Conservation (phyloP, 2,329 filamentous ascomycete genomes). For the Celoporthe dispersa region DNA sequence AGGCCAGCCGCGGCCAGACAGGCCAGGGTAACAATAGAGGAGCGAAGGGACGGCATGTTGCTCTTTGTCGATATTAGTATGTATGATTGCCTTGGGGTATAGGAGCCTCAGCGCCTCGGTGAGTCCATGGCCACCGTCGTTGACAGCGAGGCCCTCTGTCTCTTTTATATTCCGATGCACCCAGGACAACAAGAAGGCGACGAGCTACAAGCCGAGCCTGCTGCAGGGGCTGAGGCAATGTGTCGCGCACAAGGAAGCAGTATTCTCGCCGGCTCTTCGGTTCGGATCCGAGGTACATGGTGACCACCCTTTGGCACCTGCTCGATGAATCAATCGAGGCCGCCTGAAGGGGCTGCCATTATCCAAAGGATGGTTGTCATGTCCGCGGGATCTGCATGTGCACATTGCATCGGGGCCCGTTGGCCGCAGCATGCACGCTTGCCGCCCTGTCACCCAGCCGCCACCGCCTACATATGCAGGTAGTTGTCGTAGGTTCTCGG, state of each 20-base stretch:
- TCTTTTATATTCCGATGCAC: background rate
- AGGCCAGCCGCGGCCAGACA: constrained; percentile 3
- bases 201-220: background rate
- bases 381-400: background rate
- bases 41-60: constrained; percentile 4
- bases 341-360: background rate
- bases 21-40: constrained; percentile 5
- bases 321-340: background rate
- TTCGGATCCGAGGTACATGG: background rate
- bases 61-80: background rate
- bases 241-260: background rate
- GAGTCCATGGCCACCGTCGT: background rate
- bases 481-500: background rate
- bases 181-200: background rate
- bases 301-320: background rate
- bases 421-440: background rate
- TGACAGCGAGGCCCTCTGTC: background rate
- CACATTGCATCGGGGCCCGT: background rate
- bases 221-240: background rate
- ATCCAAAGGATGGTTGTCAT: background rate
- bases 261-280: background rate
- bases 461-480: constrained; percentile 3
- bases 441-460: background rate
- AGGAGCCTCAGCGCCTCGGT: background rate
- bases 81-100: no score